Evolutionary conservation across 1,284 basidiomycete species (phyloP), one percentile per base, ranked within the genome.

Genomic region (Malassezia yamatoensis): DNA sequence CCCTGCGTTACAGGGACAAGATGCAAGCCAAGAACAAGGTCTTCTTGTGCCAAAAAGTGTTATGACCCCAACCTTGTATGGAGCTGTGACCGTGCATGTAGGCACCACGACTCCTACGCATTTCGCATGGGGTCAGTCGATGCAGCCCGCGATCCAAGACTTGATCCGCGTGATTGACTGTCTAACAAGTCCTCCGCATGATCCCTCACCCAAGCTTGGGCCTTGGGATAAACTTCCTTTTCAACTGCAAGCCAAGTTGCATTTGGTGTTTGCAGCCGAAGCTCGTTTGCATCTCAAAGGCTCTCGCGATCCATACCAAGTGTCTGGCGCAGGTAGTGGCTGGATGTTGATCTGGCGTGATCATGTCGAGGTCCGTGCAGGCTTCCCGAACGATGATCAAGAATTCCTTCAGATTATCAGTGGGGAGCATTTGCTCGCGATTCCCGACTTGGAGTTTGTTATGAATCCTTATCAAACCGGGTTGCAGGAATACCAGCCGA

Each of bases 1-100:
- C 32, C 69, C 69, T 5, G 70, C 67, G 5, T 60, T 67, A 1
- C 65, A 66, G 2, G 68, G 83, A 38, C 56, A 50, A 12, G 41
- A 53, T 12, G 82, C 82, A 16, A 79, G 82, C 18, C 74, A 78
- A 3, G 79, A 82, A 9, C 81, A 91, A 50, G 77, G 78, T 5
- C 77, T 94, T 20, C 72, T 79, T 37, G 81, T 96, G 33, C 89
- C 90, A 0, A 96, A 93, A 75, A 90, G 90, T 0, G 85, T 90
- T 54, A 93, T 93, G 87, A 87, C 91, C 0, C 85, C 91, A 66
- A 96, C 96, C 76, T 87, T 85, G 20, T 96, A 93, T 71, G 88
- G 88, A 3, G 81, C 82, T 41, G 66, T 72, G 5, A 60, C 55
- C 0, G 86, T 90, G 4, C 77, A 78, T 29, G 80, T 96, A 63